Conservation (phyloP, 169 alveolate species). For the Cyclospora cayetanensis region DNA sequence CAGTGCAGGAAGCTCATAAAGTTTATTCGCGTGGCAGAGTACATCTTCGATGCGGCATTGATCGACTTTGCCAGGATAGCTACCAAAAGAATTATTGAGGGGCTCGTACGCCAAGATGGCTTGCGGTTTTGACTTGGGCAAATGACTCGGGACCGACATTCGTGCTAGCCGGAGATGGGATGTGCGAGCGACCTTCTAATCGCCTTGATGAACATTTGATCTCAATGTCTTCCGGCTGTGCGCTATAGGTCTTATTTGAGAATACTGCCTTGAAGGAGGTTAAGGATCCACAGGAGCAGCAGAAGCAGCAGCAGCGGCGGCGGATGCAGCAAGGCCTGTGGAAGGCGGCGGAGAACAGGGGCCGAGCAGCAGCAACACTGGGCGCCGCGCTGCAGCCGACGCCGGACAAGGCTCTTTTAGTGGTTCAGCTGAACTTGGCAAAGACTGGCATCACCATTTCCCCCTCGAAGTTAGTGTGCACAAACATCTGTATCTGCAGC, state of each 20-base stretch:
- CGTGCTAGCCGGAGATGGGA: too few species aligned
- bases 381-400: not conserved
- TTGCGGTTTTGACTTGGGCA: slow-evolving; percentile 8
- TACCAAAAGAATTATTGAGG: slow-evolving; percentile 56
- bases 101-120: not conserved
- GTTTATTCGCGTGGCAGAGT: slow-evolving; percentile 89
- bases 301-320: slow-evolving; percentile 52
- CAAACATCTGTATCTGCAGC: too few species aligned
- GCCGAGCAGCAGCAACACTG: slow-evolving; percentile 18
- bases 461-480: slow-evolving; percentile 14
- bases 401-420: not conserved
- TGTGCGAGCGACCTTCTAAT: too few species aligned
- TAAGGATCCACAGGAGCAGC: slow-evolving; percentile 13
- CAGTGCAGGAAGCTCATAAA: slow-evolving; percentile 90
- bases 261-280: slow-evolving; percentile 28
- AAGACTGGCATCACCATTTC: not conserved
- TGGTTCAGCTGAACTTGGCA: not conserved
- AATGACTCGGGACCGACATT: too few species aligned
- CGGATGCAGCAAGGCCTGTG: slow-evolving; percentile 12
- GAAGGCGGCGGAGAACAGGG: slow-evolving; percentile 16
- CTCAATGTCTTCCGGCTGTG: too few species aligned
- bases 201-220: too few species aligned
- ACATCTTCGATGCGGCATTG: slow-evolving; percentile 86
- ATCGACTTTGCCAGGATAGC: slow-evolving; percentile 79
- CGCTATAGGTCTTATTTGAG: not conserved